Percentiles rank a stretch among this genome's conserved stretches.
phyloP scores from a whole-genome alignment of 2,329 filamentous ascomycete species.

The Eutypa lata region DNA sequence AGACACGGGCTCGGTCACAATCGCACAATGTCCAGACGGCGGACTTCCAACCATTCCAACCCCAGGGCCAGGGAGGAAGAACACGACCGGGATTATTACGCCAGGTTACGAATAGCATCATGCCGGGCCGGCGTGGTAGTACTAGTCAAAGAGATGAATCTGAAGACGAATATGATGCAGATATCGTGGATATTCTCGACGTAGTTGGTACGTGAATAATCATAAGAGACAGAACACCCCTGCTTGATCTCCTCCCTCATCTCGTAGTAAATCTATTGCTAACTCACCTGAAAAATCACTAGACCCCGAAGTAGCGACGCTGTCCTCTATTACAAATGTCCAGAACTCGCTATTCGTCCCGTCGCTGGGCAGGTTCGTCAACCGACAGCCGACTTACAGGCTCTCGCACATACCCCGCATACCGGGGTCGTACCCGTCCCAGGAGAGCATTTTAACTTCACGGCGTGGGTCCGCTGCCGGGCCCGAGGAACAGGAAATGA shows the following conservation, averaged over 20 bases:
- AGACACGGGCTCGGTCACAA: neutral
- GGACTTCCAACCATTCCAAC: neutral
- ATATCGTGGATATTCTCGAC: neutral
- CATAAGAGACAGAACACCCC: too few species aligned
- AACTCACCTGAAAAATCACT: neutral
- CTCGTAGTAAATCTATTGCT: neutral
- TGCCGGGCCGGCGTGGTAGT: neutral
- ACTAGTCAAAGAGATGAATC: neutral
- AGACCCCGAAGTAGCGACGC: slow-evolving; percentile 81
- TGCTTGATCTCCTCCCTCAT: too few species aligned
- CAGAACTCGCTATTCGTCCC: slow-evolving; percentile 88
- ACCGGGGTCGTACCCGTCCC: slow-evolving; percentile 5
- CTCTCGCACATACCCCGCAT: slow-evolving; percentile 49
- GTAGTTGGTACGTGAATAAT: neutral
- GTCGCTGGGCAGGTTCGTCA: slow-evolving; percentile 71
- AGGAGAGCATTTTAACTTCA: neutral
- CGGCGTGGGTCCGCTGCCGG: slow-evolving; percentile 3
- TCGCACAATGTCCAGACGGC: neutral
- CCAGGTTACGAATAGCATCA: neutral
- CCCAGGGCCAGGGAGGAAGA: neutral
- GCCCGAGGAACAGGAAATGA: slow-evolving; percentile 14
- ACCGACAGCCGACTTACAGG: slow-evolving; percentile 75
- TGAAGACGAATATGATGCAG: neutral
- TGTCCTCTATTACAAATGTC: slow-evolving; percentile 83
- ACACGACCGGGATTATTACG: neutral